These are phyloP conservation scores for Cyclostephanos tholiformis DNA, from an alignment of 108 stramenopile genomes.

Conservation along the genomic window DNA sequence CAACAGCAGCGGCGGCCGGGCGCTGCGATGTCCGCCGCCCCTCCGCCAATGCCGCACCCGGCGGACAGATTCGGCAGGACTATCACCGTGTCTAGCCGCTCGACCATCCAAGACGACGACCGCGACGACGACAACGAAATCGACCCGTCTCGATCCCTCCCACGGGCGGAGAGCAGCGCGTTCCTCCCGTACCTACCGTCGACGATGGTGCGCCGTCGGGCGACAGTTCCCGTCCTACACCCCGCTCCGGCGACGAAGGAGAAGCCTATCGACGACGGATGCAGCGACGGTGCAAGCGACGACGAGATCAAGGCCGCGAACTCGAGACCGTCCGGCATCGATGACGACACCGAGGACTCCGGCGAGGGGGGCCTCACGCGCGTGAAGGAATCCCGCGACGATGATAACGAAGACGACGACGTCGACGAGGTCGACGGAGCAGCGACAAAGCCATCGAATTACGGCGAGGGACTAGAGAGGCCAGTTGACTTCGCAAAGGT, in stretches of 20 bases:
- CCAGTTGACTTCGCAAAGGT: not conserved
- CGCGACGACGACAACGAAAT: not conserved
- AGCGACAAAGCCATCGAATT: not conserved
- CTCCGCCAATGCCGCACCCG: conserved; percentile 2
- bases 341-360: not conserved
- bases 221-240: no score
- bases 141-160: not conserved
- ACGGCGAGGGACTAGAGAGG: not conserved
- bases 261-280: not conserved
- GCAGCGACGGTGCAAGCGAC: conserved; percentile 9
- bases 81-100: conserved; percentile 13
- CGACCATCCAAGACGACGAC: not conserved
- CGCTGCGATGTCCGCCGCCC: not conserved
- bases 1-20: not conserved
- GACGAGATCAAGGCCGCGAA: conserved; percentile 22
- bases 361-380: not conserved
- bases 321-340: not conserved
- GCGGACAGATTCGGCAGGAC: conserved; percentile 22
- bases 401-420: not conserved
- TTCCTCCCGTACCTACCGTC: not conserved
- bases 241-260: not conserved
- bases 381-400: not conserved
- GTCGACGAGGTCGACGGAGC: not conserved
- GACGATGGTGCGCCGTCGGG: not conserved
- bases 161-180: not conserved